Evolutionary conservation across 2,329 filamentous ascomycete species (phyloP), one percentile per base, ranked within the genome.

Genomic region (Exophiala oligosperma): DNA sequence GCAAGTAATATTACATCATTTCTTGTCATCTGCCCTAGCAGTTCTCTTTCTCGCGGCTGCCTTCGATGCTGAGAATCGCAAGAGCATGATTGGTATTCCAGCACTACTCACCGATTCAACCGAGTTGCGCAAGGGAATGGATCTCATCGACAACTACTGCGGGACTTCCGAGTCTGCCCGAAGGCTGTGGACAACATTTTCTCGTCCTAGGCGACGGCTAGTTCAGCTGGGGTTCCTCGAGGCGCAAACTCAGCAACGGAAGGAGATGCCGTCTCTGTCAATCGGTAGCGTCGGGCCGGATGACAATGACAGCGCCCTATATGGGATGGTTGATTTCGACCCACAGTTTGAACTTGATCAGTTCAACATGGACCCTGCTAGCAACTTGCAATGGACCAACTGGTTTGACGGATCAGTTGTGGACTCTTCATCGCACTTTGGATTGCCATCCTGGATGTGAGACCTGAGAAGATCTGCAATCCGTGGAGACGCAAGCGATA

Each of bases 1-100:
- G n/a, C 54, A 52, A 28, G 54, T 49, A 23, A 29, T 56, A 40
- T 56, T 56, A 21, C 41, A 56, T n/a, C 54, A 56, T 11, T 56
- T 56, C 29, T 32, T 56, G 1, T 56, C 54, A 4, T 56, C 54
- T 14, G 26, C 54, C 4, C 38, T 56, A 23, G 28, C 48, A 6
- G 38, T 56, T 35, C 54, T 56, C 40, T 56, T 56, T 41, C 41
- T 56, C 28, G 47, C 40, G n/a, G 54, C 48, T 24, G 54, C 47
- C 12, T 52, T 51, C 12, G 54, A 56, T n/a, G 54, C 54, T 7
- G 54, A 56, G 24, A 48, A 48, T 6, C 48, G 40, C 12, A 49
- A 48, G n/a, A 51, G 26, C 26, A 44, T 28, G 11, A 24, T 17
- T 26, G 38, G 4, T 2, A 11, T 5, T 9, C 2, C 9, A 12